Base-by-base conservation (phyloP, 768 basidiomycete genomes). In the Psilocybe cubensis region DNA sequence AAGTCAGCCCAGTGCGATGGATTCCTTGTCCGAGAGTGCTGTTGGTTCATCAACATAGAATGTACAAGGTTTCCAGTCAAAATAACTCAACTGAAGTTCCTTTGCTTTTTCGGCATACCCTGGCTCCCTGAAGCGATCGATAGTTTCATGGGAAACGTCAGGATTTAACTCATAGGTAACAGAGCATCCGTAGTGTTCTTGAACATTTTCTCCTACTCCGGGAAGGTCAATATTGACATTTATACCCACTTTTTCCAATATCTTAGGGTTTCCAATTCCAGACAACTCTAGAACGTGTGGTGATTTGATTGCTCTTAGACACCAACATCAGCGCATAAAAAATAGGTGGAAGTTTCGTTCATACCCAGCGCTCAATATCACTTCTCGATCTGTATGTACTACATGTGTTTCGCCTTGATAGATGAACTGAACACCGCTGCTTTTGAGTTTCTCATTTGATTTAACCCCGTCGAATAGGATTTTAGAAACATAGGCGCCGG, bases 251-350 rank as follows among this genome's bases (percentile, higher is more conserved):
- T 68, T 67, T 20, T 72, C 59, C n/a, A 87, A 69, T 2, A 84
- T 74, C 42, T 82, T 78, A 49, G 67, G 63, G 4, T 82, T 82
- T 0, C 86, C 86, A 44, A 87, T 76, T 40, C 86, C 86, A 38
- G 81, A 83, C 12, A 77, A 73, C 72, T 82, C 73, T 11, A 87
- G 70, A 17, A 85, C 73, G 9, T 83, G 77, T 1, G 85, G 82
- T 43, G 75, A 78, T 14, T 58, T 49, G 24, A 64, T 55, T 25
- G 60, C 52, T 12, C 63, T n/a, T 38, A 38, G 14, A 17, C 12
- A 14, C 7, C 35, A 38, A 12, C 12, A n/a, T n/a, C 58, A 44
- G 5, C 21, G 20, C 8, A 27, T 50, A 18, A 29, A 50, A 25
- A 47, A 4, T 3, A 23, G 14, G 23, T 21, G 10, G 21, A 11